phyloP scores from a whole-genome alignment of 2,329 filamentous ascomycete genomes.

The Cordyceps fumosorosea region DNA sequence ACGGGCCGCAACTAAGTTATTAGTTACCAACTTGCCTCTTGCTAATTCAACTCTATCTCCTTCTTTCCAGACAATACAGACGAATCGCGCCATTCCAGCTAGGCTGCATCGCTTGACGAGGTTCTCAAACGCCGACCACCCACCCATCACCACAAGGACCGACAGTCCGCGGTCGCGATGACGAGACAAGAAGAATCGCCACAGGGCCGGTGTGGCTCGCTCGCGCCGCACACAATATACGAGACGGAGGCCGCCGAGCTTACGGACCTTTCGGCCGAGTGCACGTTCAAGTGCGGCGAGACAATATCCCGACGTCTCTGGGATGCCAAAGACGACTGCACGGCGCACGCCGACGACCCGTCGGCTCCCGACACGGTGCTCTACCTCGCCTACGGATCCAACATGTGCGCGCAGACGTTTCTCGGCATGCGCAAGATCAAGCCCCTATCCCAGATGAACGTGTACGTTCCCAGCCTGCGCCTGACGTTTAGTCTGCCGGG shows the following conservation, averaged over 20 bases:
- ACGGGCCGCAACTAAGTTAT: background rate
- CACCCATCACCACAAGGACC: background rate
- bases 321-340: conserved; percentile 20
- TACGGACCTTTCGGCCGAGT: conserved; percentile 17
- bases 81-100: background rate
- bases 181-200: background rate
- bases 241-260: conserved; percentile 19
- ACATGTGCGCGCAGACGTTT: conserved; percentile 76
- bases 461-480: conserved; percentile 69
- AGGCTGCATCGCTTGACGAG: too few relatives aligned
- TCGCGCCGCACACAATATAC: conserved; percentile 16
- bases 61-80: background rate
- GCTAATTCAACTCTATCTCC: background rate
- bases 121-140: background rate
- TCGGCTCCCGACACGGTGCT: conserved; percentile 49
- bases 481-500: conserved; percentile 83
- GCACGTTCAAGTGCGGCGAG: conserved; percentile 24
- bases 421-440: conserved; percentile 69
- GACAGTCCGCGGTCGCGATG: background rate
- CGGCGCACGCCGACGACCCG: conserved; percentile 16
- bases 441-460: conserved; percentile 74
- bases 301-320: conserved; percentile 25
- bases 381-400: conserved; percentile 89
- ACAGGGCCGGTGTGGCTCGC: background rate
- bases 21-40: background rate